phyloP scores from a whole-genome alignment of 192 early-diverging fungal species.

The Podila epicladia region DNA sequence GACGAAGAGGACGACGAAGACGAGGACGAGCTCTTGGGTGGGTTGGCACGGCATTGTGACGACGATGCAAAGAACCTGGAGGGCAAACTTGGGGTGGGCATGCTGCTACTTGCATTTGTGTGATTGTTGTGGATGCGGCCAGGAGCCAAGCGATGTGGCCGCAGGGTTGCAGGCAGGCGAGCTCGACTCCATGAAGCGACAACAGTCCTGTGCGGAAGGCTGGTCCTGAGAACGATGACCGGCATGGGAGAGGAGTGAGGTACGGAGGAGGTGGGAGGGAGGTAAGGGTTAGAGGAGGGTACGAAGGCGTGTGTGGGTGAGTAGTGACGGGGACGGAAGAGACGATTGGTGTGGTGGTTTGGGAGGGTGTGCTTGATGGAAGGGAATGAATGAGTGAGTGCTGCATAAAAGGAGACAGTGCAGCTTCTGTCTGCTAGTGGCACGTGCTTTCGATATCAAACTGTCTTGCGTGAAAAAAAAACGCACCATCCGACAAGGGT shows the following conservation, averaged over 20 bases:
- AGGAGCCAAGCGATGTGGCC: background rate
- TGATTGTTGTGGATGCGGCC: slow-evolving; percentile 26
- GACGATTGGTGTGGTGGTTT: too few relatives aligned
- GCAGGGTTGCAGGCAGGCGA: slow-evolving; percentile 5
- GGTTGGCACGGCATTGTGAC: slow-evolving; percentile 7
- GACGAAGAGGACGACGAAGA: slow-evolving; percentile 10
- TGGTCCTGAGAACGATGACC: slow-evolving; percentile 39
- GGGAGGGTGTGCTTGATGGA: background rate
- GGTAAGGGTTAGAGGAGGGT: background rate
- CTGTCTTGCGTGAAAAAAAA: too few relatives aligned
- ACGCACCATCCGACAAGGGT: too few relatives aligned
- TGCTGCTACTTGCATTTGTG: slow-evolving; percentile 19
- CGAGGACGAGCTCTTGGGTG: slow-evolving; percentile 27
- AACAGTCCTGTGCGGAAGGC: slow-evolving; percentile 17
- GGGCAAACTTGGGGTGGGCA: slow-evolving; percentile 6
- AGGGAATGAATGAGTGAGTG: background rate
- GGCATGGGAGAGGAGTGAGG: slow-evolving; percentile 12
- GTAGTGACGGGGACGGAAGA: background rate
- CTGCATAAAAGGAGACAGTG: too few relatives aligned
- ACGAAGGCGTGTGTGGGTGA: background rate
- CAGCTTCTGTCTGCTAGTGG: too few relatives aligned
- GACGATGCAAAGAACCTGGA: slow-evolving; percentile 43
- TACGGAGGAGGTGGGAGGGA: background rate
- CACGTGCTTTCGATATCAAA: too few relatives aligned
- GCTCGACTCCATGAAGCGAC: slow-evolving; percentile 15